These are phyloP conservation scores for Petasospora fabianii DNA, from an alignment of 1,139 yeast species.

Conservation along the genomic window DNA sequence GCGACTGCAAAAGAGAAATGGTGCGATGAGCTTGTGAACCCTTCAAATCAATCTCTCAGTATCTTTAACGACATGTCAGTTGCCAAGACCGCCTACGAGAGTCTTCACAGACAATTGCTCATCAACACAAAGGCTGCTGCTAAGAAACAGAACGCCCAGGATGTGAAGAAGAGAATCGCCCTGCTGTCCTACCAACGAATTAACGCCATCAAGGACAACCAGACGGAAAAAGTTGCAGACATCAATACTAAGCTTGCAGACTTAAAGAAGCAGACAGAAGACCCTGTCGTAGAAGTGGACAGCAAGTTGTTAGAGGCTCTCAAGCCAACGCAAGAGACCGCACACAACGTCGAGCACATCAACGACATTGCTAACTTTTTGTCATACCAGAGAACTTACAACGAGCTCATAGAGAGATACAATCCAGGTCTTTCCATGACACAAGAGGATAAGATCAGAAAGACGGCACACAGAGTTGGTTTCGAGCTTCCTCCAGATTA, in stretches of 20 bases:
- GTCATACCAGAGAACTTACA: constrained; percentile 70
- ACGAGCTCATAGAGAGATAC: constrained; percentile 76
- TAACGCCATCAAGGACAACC: constrained; percentile 35
- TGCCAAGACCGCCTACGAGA: constrained; percentile 26
- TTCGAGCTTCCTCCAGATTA: constrained; percentile 47
- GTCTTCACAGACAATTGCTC: constrained; percentile 42
- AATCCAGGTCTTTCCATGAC: constrained; percentile 79
- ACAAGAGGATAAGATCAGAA: constrained; percentile 72
- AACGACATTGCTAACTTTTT: constrained; percentile 47
- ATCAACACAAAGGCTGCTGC: constrained; percentile 42
- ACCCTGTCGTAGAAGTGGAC: constrained; percentile 23
- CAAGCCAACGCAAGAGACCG: constrained; percentile 13
- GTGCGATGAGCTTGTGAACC: too few relatives aligned
- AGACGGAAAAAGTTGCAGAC: constrained; percentile 26
- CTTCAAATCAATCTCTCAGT: too few relatives aligned
- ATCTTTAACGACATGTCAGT: too few relatives aligned
- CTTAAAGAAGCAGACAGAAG: constrained; percentile 28
- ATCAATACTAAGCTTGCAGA: constrained; percentile 34
- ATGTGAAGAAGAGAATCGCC: constrained; percentile 48
- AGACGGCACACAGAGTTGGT: constrained; percentile 86
- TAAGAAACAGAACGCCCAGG: constrained; percentile 42
- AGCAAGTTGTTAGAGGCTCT: constrained; percentile 14
- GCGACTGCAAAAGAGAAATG: too few relatives aligned
- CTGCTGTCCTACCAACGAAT: constrained; percentile 51
- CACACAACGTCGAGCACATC: constrained; percentile 26